Percentiles rank a stretch among this genome's conserved stretches.
Evolutionary conservation across 2,329 filamentous ascomycete species (phyloP).

Genomic region (Sarocladium brachiariae): DNA sequence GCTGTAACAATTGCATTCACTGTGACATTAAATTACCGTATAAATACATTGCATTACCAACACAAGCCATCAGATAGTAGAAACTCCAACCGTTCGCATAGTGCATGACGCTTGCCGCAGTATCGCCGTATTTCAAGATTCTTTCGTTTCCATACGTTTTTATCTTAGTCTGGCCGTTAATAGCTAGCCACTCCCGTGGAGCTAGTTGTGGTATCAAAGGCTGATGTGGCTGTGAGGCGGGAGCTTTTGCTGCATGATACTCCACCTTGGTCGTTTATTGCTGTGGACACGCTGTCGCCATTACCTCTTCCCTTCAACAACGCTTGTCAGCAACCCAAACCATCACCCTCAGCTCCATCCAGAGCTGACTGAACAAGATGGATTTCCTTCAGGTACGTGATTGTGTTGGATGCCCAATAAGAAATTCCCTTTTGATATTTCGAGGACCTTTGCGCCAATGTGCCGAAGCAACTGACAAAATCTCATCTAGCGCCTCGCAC

Average conservation of each 20-base stretch:
- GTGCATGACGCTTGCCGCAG: too few relatives aligned
- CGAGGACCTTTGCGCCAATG: too few relatives aligned
- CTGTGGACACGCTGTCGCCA: conserved; percentile 9
- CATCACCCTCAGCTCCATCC: conserved; percentile 11
- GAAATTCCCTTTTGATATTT: too few relatives aligned
- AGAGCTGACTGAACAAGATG: conserved; percentile 26
- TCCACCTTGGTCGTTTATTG: conserved; percentile 2
- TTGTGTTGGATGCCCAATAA: too few relatives aligned
- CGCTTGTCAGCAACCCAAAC: not conserved
- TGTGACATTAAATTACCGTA: conserved; percentile 7
- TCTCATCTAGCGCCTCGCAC: conserved; percentile 58
- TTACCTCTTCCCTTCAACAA: not conserved
- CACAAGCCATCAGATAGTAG: not conserved
- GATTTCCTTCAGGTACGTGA: conserved; percentile 38
- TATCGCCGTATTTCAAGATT: not conserved
- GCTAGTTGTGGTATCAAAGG: not conserved
- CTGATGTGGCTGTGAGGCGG: not conserved
- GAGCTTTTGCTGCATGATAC: conserved; percentile 2
- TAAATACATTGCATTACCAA: conserved; percentile 7
- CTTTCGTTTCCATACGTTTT: too few relatives aligned
- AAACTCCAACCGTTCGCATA: not conserved
- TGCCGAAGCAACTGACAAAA: too few relatives aligned
- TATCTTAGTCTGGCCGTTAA: too few relatives aligned
- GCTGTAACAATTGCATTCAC: not conserved
- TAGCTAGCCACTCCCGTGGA: too few relatives aligned